Evolutionary conservation across 192 early-diverging fungal species (phyloP).

Genomic region (Radiomyces spectabilis): DNA sequence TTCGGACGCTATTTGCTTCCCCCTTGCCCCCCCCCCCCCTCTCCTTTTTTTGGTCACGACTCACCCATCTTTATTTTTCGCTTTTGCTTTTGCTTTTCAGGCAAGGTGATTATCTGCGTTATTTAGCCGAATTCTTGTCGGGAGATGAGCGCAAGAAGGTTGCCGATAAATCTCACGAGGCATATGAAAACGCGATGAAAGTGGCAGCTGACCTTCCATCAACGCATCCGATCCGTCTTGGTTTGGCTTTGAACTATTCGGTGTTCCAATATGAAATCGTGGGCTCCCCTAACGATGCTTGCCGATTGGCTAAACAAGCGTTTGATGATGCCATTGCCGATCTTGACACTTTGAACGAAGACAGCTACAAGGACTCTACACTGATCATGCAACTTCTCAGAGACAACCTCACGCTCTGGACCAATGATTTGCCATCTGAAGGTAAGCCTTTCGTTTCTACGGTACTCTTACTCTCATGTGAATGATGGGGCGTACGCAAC

Average conservation of each 20-base stretch:
- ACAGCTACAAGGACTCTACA: conserved; percentile 94
- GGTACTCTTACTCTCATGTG: no score
- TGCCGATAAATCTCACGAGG: conserved; percentile 72
- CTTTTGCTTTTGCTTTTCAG: conserved; percentile 45
- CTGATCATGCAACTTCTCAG: conserved; percentile 91
- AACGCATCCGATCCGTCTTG: conserved; percentile 96
- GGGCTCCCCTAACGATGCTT: conserved; percentile 89
- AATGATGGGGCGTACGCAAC: no score
- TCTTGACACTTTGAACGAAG: conserved; percentile 85
- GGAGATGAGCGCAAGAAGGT: conserved; percentile 77
- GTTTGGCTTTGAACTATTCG: conserved; percentile 96
- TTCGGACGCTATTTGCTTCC: no score
- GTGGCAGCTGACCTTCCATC: conserved; percentile 84
- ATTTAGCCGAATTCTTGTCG: conserved; percentile 92
- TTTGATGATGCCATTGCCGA: conserved; percentile 94
- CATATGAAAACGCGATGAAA: conserved; percentile 90
- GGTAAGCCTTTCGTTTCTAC: no score
- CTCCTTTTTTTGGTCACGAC: no score
- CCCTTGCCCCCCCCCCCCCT: no score
- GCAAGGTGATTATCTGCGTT: conserved; percentile 98
- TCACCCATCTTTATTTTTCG: no score
- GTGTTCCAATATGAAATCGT: conserved; percentile 99
- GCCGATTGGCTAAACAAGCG: conserved; percentile 79
- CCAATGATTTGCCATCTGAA: conserved; percentile 78
- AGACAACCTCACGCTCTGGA: conserved; percentile 93